Evolutionary conservation across 1,284 basidiomycete genomes (phyloP).

Genomic region (Veloporphyrellus conicus): DNA sequence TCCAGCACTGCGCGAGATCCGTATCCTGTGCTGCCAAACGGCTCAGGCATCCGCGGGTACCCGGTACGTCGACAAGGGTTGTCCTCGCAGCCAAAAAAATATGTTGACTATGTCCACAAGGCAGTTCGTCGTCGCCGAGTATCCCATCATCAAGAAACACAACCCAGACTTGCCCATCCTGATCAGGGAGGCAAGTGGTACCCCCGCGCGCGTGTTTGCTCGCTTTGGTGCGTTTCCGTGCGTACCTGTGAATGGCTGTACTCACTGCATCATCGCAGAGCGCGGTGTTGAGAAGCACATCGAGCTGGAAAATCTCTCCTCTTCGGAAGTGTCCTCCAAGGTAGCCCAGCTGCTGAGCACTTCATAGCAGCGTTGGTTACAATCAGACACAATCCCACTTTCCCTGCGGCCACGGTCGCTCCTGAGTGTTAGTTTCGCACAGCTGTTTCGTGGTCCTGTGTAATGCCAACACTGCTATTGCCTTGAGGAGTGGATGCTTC

Average conservation of each 20-base stretch:
- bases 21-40: conserved; percentile 83
- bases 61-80: conserved; percentile 50
- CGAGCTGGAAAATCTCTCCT: conserved; percentile 72
- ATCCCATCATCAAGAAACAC: conserved; percentile 79
- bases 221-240: conserved; percentile 73
- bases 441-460: not conserved
- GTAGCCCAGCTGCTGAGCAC: conserved; percentile 55
- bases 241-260: conserved; percentile 11
- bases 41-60: conserved; percentile 76
- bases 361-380: conserved; percentile 14
- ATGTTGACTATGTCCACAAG: conserved; percentile 38
- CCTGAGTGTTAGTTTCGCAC: not conserved
- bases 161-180: conserved; percentile 89
- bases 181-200: conserved; percentile 86
- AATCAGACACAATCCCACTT: conserved; percentile 10
- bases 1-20: conserved; percentile 79
- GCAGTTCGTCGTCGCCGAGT: conserved; percentile 79
- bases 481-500: conserved; percentile 22
- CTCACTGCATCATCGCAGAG: conserved; percentile 42
- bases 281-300: conserved; percentile 76
- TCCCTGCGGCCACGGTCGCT: not conserved
- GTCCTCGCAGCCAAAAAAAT: conserved; percentile 5
- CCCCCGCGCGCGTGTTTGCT: conserved; percentile 84
- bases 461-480: conserved; percentile 18
- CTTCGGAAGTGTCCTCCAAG: conserved; percentile 66